A percentile compares a stretch with the other conserved stretches of the same genome.
Evolutionary conservation across 2,329 filamentous ascomycete genomes (phyloP).

Genomic region (Rhinocladiella similis): DNA sequence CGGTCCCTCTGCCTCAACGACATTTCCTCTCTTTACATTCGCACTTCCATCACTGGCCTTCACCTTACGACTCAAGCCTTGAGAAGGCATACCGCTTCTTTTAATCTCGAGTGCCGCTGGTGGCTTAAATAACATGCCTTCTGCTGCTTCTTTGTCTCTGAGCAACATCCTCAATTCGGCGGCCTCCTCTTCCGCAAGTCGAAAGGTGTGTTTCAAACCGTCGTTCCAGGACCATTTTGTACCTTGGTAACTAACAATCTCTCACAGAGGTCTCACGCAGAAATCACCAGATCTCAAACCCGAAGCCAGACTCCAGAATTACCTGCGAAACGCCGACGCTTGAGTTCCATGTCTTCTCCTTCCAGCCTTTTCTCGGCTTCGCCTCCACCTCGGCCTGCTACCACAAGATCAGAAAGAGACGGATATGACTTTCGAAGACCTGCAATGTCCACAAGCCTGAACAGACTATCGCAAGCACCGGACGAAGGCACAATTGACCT

Average conservation of each 20-base stretch:
- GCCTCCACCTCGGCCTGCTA: slow-evolving; percentile 28
- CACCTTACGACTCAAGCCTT: neutral
- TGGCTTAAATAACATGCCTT: slow-evolving; percentile 20
- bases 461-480: slow-evolving; percentile 2
- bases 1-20: too few species aligned
- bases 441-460: slow-evolving; percentile 39
- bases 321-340: slow-evolving; percentile 28
- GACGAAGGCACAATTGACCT: slow-evolving; percentile 21
- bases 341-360: slow-evolving; percentile 22
- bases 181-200: slow-evolving; percentile 17
- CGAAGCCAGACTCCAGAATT: slow-evolving; percentile 27
- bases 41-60: neutral
- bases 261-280: slow-evolving; percentile 27
- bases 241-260: neutral
- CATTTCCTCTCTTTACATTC: too few species aligned
- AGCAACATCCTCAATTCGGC: slow-evolving; percentile 21
- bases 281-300: slow-evolving; percentile 28
- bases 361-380: slow-evolving; percentile 17
- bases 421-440: slow-evolving; percentile 58
- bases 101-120: slow-evolving; percentile 1
- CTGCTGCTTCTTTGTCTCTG: slow-evolving; percentile 16
- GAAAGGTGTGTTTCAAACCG: slow-evolving; percentile 21
- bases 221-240: neutral
- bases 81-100: neutral
- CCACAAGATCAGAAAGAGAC: slow-evolving; percentile 47